Conservation (phyloP, 2,329 filamentous ascomycete genomes). For the Colletotrichum coccodes region DNA sequence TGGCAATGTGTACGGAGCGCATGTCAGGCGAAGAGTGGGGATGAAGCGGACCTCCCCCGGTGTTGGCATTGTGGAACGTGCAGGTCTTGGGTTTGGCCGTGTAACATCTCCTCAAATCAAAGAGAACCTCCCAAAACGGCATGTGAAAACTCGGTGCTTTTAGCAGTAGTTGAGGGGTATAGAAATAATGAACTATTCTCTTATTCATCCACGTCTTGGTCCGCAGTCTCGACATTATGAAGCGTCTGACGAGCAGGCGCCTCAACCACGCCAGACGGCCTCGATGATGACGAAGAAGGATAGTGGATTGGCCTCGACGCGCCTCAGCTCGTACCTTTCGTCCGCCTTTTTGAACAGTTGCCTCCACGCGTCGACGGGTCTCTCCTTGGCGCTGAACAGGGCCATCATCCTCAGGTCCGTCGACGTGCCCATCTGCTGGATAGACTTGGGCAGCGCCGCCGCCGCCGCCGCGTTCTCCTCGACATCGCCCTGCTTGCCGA, state of each 20-base stretch:
- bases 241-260: background rate
- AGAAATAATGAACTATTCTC: background rate
- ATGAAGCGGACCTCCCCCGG: background rate
- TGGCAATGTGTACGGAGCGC: background rate
- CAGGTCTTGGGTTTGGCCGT: background rate
- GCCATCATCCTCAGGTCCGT: slow-evolving; percentile 63
- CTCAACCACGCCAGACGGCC: slow-evolving; percentile 46
- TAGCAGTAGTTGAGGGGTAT: background rate
- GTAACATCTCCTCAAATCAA: background rate
- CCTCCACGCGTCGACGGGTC: slow-evolving; percentile 56
- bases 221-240: no score
- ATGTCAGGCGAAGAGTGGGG: slow-evolving; percentile 15
- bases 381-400: slow-evolving; percentile 59
- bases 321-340: slow-evolving; percentile 53
- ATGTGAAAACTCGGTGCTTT: background rate
- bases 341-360: slow-evolving; percentile 56
- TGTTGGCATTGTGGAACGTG: background rate
- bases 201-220: background rate
- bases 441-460: slow-evolving; percentile 44
- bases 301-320: slow-evolving; percentile 46
- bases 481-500: slow-evolving; percentile 45
- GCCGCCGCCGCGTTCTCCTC: slow-evolving; percentile 34
- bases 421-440: slow-evolving; percentile 49
- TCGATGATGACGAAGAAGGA: slow-evolving; percentile 50
- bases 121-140: background rate